These are phyloP conservation scores for Carex pumila DNA, from an alignment of 176 grass and related monocot species.

Conservation along the genomic window DNA sequence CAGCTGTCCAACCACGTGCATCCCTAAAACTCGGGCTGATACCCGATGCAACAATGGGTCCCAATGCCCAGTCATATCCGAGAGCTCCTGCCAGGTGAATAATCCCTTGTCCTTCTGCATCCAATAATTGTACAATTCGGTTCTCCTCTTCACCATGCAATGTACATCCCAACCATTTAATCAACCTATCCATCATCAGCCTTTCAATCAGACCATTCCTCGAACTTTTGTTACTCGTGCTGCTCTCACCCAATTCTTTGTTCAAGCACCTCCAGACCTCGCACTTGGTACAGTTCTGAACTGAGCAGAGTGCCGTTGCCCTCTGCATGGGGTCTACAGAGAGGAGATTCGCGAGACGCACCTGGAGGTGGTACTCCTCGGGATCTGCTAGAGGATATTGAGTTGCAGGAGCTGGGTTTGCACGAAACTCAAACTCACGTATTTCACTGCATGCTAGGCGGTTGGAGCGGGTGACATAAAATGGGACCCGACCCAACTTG, in stretches of 20 bases:
- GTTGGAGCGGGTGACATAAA: constrained; percentile 80
- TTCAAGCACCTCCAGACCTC: constrained; percentile 24
- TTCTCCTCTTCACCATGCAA: constrained; percentile 28
- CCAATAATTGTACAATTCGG: constrained; percentile 21
- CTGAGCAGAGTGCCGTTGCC: constrained; percentile 17
- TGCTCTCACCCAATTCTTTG: constrained; percentile 11
- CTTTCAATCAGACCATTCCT: constrained; percentile 25
- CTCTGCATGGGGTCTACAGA: constrained; percentile 8
- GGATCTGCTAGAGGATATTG: not conserved
- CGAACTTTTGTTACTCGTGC: constrained; percentile 16
- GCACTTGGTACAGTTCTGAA: constrained; percentile 28
- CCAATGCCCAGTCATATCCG: constrained; percentile 80
- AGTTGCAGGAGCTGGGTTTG: not conserved
- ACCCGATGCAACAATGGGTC: constrained; percentile 49
- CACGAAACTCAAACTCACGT: constrained; percentile 66
- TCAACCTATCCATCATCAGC: constrained; percentile 30
- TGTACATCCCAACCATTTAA: constrained; percentile 42
- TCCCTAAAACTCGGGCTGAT: constrained; percentile 86
- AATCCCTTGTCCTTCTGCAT: constrained; percentile 41
- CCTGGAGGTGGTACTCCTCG: constrained; percentile 35
- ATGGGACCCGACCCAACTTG: constrained; percentile 59
- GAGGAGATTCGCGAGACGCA: constrained; percentile 31
- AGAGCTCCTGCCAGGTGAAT: constrained; percentile 77
- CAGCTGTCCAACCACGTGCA: constrained; percentile 67
- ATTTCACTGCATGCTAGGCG: constrained; percentile 84